Conservation (phyloP, 129 eudicot genomes). For the Saposhnikovia divaricata region DNA sequence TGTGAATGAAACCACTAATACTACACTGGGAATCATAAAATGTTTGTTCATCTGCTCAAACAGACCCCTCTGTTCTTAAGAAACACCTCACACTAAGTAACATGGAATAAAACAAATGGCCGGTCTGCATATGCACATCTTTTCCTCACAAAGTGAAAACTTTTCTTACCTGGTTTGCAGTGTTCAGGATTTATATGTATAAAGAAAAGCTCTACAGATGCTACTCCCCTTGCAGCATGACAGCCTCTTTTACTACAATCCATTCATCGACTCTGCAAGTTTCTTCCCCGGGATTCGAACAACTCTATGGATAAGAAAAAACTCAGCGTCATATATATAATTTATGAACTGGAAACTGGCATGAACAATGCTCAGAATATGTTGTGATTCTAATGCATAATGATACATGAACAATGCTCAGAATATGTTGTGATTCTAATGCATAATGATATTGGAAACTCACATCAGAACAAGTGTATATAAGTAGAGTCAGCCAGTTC, state of each 20-base stretch:
- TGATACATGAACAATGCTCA: background rate
- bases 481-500: slow-evolving; percentile 74
- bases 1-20: background rate
- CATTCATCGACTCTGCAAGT: slow-evolving; percentile 35
- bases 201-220: background rate
- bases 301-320: slow-evolving; percentile 29
- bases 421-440: background rate
- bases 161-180: background rate
- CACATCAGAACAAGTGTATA: slow-evolving; percentile 81
- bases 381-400: background rate
- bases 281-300: slow-evolving; percentile 27
- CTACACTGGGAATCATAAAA: background rate
- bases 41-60: background rate
- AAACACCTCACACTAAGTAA: background rate
- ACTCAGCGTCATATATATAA: background rate
- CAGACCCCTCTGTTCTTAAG: background rate
- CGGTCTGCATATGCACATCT: background rate
- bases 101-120: background rate
- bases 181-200: background rate
- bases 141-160: background rate
- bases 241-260: slow-evolving; percentile 64
- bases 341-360: background rate
- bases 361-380: background rate
- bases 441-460: background rate
- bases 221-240: slow-evolving; percentile 53